Evolutionary conservation across 2,329 filamentous ascomycete species (phyloP).

Genomic region (Clonostachys rhizophaga): DNA sequence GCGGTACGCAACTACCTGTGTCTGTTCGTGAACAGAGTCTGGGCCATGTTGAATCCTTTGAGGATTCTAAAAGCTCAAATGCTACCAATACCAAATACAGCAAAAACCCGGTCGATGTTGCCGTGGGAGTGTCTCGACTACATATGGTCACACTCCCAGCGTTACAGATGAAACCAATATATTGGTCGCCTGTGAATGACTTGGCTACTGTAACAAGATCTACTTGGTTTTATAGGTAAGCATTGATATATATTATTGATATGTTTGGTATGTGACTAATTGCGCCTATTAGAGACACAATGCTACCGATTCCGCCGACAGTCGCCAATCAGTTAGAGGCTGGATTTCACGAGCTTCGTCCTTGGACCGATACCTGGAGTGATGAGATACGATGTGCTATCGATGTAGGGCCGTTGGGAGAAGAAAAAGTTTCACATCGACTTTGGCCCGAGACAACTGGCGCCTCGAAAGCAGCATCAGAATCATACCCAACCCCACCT

Average conservation of each 20-base stretch:
- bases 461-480: not conserved
- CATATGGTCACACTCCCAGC: conserved; percentile 83
- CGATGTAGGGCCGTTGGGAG: conserved; percentile 82
- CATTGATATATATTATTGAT: not conserved
- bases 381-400: conserved; percentile 89
- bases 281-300: conserved; percentile 59
- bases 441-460: conserved; percentile 59
- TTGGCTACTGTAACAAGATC: conserved; percentile 76
- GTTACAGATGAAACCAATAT: conserved; percentile 90
- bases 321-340: conserved; percentile 90
- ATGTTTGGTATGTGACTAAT: not conserved
- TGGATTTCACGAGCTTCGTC: conserved; percentile 81
- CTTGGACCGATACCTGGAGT: conserved; percentile 88
- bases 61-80: conserved; percentile 5
- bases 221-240: conserved; percentile 89
- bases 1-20: not conserved
- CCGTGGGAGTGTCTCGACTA: conserved; percentile 84
- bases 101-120: conserved; percentile 50
- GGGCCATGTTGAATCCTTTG: not conserved
- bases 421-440: conserved; percentile 82
- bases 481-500: conserved; percentile 20
- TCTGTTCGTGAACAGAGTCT: not conserved
- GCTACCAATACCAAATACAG: conserved; percentile 3
- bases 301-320: conserved; percentile 79
- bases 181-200: conserved; percentile 94